A percentile compares a stretch with the other conserved stretches of the same genome.
Evolutionary conservation across 768 basidiomycete genomes (phyloP).

Genomic region (Mycena leptocephala): DNA sequence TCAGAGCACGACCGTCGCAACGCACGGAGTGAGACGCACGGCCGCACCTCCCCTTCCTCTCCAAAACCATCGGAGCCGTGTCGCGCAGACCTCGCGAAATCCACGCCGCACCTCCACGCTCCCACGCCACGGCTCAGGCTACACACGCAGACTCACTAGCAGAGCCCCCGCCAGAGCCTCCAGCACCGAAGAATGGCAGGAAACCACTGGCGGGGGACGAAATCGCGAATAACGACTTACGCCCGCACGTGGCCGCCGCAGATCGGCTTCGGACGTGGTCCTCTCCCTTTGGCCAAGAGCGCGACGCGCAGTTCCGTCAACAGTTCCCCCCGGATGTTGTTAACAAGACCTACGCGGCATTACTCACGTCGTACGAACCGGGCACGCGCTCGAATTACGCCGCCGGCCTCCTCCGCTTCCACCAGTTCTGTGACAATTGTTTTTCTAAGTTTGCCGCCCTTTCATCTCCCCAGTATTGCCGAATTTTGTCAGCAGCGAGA

Average conservation of each 20-base stretch:
- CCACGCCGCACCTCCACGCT: neutral
- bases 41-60: no score
- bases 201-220: neutral
- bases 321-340: conserved; percentile 26
- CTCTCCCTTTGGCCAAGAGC: conserved; percentile 28
- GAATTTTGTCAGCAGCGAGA: no score
- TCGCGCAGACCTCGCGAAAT: no score
- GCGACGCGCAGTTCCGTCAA: conserved; percentile 7
- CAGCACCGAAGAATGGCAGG: neutral
- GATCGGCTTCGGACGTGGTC: conserved; percentile 41
- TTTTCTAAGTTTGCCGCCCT: no score
- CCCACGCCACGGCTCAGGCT: conserved; percentile 8
- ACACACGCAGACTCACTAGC: neutral
- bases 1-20: no score
- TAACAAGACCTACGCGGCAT: conserved; percentile 1
- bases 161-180: neutral
- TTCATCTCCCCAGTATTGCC: no score
- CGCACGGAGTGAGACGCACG: no score
- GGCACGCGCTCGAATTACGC: conserved; percentile 48
- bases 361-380: conserved; percentile 35
- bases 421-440: conserved; percentile 55
- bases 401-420: conserved; percentile 53
- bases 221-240: conserved; percentile 13
- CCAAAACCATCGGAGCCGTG: no score
- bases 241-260: conserved; percentile 39